phyloP scores from a whole-genome alignment of 331 rosid species.

The Stylosanthes scabra region DNA sequence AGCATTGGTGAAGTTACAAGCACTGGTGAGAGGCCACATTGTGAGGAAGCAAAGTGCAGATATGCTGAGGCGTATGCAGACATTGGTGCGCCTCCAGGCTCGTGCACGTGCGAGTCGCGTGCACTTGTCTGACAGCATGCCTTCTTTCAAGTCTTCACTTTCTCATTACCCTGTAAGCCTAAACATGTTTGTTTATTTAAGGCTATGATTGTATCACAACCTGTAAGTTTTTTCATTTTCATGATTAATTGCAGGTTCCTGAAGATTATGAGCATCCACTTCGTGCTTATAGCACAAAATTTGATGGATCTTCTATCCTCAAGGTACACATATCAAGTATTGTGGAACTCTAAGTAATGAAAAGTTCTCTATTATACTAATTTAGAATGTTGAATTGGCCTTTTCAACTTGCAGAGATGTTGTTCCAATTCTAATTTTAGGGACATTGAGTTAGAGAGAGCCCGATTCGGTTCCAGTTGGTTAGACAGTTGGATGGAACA shows the following conservation, averaged over 20 bases:
- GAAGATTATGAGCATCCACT: slow-evolving; percentile 53
- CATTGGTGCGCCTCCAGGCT: slow-evolving; percentile 82
- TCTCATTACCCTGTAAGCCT: slow-evolving; percentile 63
- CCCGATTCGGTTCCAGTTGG: slow-evolving; percentile 61
- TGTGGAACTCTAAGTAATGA: too few relatives aligned
- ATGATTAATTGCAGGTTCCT: slow-evolving; percentile 55
- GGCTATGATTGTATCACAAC: neutral
- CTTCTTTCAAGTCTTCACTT: slow-evolving; percentile 62
- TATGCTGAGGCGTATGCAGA: slow-evolving; percentile 94
- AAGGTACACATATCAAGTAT: too few relatives aligned
- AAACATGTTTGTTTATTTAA: neutral
- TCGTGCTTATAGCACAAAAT: slow-evolving; percentile 54
- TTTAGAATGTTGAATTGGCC: slow-evolving; percentile 15
- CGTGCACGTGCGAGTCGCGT: slow-evolving; percentile 79
- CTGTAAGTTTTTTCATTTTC: slow-evolving; percentile 2
- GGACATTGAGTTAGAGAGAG: slow-evolving; percentile 53
- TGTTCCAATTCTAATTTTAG: slow-evolving; percentile 77
- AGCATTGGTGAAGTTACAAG: slow-evolving; percentile 92
- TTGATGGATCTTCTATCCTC: slow-evolving; percentile 72
- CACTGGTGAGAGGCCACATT: slow-evolving; percentile 92
- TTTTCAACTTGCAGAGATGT: slow-evolving; percentile 62
- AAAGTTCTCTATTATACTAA: too few relatives aligned
- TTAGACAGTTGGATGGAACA: slow-evolving; percentile 96
- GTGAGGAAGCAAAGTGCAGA: slow-evolving; percentile 91
- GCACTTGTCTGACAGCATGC: slow-evolving; percentile 52